Base-by-base conservation (phyloP, 352 stramenopile species). In the Detonula confervacea region DNA sequence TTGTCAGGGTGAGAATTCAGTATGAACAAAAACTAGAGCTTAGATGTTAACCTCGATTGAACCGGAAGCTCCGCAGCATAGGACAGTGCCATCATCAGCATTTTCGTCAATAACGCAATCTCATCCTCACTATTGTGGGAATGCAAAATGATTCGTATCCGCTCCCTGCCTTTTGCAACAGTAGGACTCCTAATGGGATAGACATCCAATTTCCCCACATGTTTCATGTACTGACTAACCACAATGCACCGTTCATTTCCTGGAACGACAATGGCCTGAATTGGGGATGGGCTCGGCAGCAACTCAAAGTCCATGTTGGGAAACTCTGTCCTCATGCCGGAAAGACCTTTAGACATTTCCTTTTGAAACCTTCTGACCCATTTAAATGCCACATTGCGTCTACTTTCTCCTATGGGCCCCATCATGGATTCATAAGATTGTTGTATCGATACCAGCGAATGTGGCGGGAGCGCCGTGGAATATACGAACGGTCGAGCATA, bases 401-500 rank as follows among this genome's bases (percentile, higher is more conserved):
- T 47, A 35, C 30, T 27, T 54, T 89, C 77, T 61, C 90, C 90
- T 30, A 90, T 79, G 0, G 72, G 22, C 16, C 70, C 78, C 14
- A 87, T 90, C 77, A 97, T 95, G 51, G 94, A 95, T 59, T 96
- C 89, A 73, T 98, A 97, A 2, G 93, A 92, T 66, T 94, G 93
- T 61, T 93, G 83, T 51, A 98, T 97, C 0, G 90, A 90, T 22
- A 96, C 88, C 56, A 98, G 90, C 69, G 97, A 95, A 82, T 98
- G 93, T 20, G 96, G 90, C 3, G 96, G 95, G 16, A 98, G 91
- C 29, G 96, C 93, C 14, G 97, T 99, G 22, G 96, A 98, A 90
- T 99, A 99, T 71, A 99, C 96, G 83, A 99, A 97, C 27, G 97
- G 97, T 49, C 96, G 90, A 47, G 95, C 96, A 87, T 98, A 99